phyloP scores from a whole-genome alignment of 2,329 filamentous ascomycete genomes.

The Blastomyces gilchristii region DNA sequence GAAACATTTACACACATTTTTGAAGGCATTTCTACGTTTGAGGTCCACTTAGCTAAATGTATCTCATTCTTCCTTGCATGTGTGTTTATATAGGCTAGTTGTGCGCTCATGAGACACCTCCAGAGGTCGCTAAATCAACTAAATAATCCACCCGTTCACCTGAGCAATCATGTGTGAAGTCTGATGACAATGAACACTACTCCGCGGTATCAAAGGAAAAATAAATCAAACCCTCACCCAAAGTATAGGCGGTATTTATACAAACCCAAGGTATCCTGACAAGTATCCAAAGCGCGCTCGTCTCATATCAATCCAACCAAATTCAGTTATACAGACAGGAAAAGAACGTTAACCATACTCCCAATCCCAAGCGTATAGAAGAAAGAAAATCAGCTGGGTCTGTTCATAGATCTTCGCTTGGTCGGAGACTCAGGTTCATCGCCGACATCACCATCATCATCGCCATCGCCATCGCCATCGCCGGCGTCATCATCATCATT shows the following conservation, averaged over 20 bases:
- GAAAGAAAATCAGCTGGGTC: background rate
- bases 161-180: background rate
- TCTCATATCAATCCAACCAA: background rate
- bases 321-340: background rate
- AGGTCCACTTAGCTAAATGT: background rate
- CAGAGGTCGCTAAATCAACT: background rate
- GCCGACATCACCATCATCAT: background rate
- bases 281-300: background rate
- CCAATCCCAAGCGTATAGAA: background rate
- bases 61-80: background rate
- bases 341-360: background rate
- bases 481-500: background rate
- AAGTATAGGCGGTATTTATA: background rate
- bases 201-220: background rate
- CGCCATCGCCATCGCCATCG: background rate
- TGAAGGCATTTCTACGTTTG: background rate
- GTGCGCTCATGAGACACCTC: background rate
- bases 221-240: background rate
- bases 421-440: constrained; percentile 2
- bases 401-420: constrained; percentile 4
- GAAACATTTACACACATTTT: background rate
- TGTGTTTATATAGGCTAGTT: background rate
- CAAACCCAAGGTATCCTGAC: background rate
- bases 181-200: background rate
- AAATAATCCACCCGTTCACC: background rate